Base-by-base conservation (phyloP, 2,329 filamentous ascomycete genomes). In the Pseudogymnoascus sp. region DNA sequence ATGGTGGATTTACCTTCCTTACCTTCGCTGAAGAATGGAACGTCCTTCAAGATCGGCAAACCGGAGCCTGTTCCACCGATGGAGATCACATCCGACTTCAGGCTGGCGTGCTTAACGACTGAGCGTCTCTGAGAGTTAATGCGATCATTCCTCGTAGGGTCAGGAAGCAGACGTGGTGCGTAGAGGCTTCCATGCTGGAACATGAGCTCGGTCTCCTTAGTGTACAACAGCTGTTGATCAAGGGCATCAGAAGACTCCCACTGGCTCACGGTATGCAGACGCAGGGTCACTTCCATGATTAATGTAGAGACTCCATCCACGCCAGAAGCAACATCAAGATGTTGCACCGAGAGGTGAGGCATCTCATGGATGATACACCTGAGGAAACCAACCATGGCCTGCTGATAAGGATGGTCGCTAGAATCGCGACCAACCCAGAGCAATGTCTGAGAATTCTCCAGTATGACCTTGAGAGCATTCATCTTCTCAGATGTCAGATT, bases 401-500 rank as follows among this genome's bases (percentile, higher is more conserved):
- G 60, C 2, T 60, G 53, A 37, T 66, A 67, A 6, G 68, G 67
- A 6, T 66, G 20, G 8, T 64, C 60, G 2, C 25, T 8, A n/a
- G 15, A 15, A 38, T 61, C 64, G 12, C 57, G 35, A 2, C 63
- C 67, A 14, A 68, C 33, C 68, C 67, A 69, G 15, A 69, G 59
- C 11, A 68, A 12, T 6, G 25, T 60, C 28, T 58, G 57, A 9
- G 59, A 22, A 6, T 25, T 7, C 5, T 62, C 58, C 9, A 65
- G 71, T 53, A 65, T 3, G 53, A 8, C 60, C 59, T 67, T 68
- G 61, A 64, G 57, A 2, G 60, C 64, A 11, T 67, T 65, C 37
- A 71, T 25, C 5, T 64, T 68, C 15, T 61, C 41, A 6, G 63
- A 6, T 6, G 66, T 65, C 35, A 71, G 62, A n/a, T 63, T 50